These are phyloP conservation scores for Friedmanniomyces endolithicus DNA, from an alignment of 495 filamentous ascomycete species.

Conservation along the genomic window DNA sequence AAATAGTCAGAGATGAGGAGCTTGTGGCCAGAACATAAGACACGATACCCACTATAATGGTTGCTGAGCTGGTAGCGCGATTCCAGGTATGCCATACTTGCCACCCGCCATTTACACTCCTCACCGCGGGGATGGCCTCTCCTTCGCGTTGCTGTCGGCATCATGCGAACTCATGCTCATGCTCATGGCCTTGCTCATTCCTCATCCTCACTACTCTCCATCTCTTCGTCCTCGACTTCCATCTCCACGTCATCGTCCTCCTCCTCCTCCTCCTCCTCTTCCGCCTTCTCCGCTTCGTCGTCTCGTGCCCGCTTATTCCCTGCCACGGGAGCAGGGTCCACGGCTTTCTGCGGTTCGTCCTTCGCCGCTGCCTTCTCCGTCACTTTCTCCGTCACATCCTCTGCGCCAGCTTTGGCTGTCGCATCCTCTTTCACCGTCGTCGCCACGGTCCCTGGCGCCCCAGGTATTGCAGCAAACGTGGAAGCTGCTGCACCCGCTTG, in stretches of 20 bases:
- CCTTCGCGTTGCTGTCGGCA: too few relatives aligned
- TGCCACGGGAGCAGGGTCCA: background rate
- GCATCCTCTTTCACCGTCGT: constrained; percentile 30
- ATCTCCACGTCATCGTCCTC: constrained; percentile 29
- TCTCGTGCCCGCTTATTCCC: constrained; percentile 24
- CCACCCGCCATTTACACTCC: too few relatives aligned
- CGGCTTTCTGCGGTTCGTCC: constrained; percentile 3
- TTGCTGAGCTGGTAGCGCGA: background rate
- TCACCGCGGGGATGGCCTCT: too few relatives aligned
- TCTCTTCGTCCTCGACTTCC: constrained; percentile 28
- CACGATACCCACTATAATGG: too few relatives aligned
- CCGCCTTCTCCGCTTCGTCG: constrained; percentile 26
- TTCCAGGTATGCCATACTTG: background rate
- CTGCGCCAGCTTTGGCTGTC: constrained; percentile 27
- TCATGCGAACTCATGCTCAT: too few relatives aligned
- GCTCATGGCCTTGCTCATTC: constrained; percentile 7
- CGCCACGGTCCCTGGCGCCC: background rate
- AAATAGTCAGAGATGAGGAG: background rate
- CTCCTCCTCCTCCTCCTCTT: constrained; percentile 22
- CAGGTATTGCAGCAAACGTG: constrained; percentile 8
- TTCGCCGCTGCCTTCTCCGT: constrained; percentile 19
- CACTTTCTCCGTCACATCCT: background rate
- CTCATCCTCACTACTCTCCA: constrained; percentile 28
- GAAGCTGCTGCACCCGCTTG: background rate
- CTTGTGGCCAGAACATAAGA: too few relatives aligned